phyloP scores from a whole-genome alignment of 805 yeast genomes.

The Geotrichum ghanense region DNA sequence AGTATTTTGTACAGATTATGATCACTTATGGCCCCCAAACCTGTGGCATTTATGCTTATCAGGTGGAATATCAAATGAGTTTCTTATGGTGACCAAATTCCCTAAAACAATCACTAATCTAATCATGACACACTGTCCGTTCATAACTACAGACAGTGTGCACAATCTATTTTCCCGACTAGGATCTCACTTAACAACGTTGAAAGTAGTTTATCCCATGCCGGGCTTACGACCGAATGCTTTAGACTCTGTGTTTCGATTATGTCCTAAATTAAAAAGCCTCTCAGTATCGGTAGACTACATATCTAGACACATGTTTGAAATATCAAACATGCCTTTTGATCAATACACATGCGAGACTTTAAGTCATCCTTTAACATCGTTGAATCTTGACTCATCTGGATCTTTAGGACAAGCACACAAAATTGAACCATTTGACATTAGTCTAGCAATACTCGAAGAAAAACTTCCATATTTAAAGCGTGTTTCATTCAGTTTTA shows the following conservation, averaged over 20 bases:
- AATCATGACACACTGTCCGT: constrained; percentile 83
- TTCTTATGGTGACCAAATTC: constrained; percentile 55
- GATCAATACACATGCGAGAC: constrained; percentile 12
- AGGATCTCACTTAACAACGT: constrained; percentile 52
- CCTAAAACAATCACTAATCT: constrained; percentile 61
- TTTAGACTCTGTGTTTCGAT: constrained; percentile 57
- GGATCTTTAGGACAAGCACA: constrained; percentile 75
- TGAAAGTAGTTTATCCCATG: constrained; percentile 79
- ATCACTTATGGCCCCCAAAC: constrained; percentile 68
- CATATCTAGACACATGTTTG: constrained; percentile 33
- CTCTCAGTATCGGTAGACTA: constrained; percentile 76
- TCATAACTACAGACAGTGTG: constrained; percentile 52
- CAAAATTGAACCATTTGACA: constrained; percentile 78
- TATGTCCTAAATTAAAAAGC: constrained; percentile 61
- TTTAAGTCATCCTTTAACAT: constrained; percentile 43
- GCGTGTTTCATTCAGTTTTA: constrained; percentile 55
- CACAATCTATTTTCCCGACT: constrained; percentile 47
- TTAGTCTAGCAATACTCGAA: constrained; percentile 75
- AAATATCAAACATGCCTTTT: constrained; percentile 16
- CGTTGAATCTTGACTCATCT: constrained; percentile 65
- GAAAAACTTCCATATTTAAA: constrained; percentile 59
- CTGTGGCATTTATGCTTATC: constrained; percentile 63
- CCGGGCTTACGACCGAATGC: constrained; percentile 62
- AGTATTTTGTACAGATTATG: constrained; percentile 43
- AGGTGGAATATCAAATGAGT: constrained; percentile 83